These are phyloP conservation scores for Solanum verrucosum DNA, from an alignment of 257 asterid genomes.

Conservation along the genomic window DNA sequence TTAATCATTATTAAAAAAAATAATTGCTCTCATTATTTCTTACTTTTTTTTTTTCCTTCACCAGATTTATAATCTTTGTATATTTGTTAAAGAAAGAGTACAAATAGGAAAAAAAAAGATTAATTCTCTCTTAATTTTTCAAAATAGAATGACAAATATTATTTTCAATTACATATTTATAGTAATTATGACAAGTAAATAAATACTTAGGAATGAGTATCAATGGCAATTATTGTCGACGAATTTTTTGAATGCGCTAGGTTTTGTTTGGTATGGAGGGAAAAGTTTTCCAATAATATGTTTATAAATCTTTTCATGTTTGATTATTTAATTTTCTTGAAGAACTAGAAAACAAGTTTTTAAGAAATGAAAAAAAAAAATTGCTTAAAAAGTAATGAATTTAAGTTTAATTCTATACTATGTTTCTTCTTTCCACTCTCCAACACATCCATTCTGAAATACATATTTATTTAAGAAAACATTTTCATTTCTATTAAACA, in stretches of 20 bases:
- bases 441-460: neutral
- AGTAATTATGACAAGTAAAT: neutral
- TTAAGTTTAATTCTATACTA: neutral
- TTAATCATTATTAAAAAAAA: no score
- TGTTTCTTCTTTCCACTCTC: neutral
- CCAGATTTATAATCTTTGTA: neutral
- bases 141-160: neutral
- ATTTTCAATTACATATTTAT: neutral
- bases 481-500: neutral
- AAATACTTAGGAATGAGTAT: neutral
- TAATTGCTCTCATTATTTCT: no score
- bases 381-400: neutral
- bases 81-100: neutral
- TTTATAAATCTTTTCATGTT: neutral
- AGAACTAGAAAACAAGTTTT: neutral
- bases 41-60: neutral
- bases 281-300: neutral
- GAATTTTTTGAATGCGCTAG: neutral
- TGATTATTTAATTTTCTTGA: neutral
- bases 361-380: neutral
- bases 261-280: neutral
- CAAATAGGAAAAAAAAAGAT: neutral
- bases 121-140: neutral
- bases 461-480: neutral
- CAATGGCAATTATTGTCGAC: neutral